A percentile compares a stretch with the other conserved stretches of the same genome.
Evolutionary conservation across 805 yeast species (phyloP).

Genomic region (Nakazawaea laoshanensis): DNA sequence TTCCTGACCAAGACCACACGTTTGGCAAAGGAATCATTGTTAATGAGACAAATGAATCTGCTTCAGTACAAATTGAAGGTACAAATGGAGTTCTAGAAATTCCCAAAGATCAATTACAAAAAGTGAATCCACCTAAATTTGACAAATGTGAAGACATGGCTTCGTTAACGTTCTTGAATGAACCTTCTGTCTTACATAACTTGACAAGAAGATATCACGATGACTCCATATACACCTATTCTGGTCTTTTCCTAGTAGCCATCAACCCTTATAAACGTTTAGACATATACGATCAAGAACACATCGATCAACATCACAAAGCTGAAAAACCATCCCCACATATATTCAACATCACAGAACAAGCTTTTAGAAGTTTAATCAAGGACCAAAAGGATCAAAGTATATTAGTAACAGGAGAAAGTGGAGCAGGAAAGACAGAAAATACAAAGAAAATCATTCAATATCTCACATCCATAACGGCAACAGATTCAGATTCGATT

Average conservation of each 20-base stretch:
- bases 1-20: conserved; percentile 48
- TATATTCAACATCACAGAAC: conserved; percentile 83
- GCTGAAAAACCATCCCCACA: conserved; percentile 53
- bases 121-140: conserved; percentile 83
- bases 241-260: conserved; percentile 92
- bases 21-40: conserved; percentile 56
- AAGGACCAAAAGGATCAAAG: conserved; percentile 72
- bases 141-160: conserved; percentile 94
- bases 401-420: conserved; percentile 95
- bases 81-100: conserved; percentile 30
- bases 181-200: conserved; percentile 90
- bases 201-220: conserved; percentile 66
- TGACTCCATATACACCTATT: conserved; percentile 83
- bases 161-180: conserved; percentile 86
- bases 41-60: conserved; percentile 31
- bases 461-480: conserved; percentile 73
- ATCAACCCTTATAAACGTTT: conserved; percentile 82
- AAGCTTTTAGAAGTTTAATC: conserved; percentile 71
- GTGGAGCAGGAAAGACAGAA: conserved; percentile 99
- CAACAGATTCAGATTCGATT: conserved; percentile 24
- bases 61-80: conserved; percentile 29
- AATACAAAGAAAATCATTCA: conserved; percentile 93
- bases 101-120: conserved; percentile 38
- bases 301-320: conserved; percentile 45
- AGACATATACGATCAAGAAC: conserved; percentile 58